Base-by-base conservation (phyloP, 345 rosid genomes). In the Viola odorata region DNA sequence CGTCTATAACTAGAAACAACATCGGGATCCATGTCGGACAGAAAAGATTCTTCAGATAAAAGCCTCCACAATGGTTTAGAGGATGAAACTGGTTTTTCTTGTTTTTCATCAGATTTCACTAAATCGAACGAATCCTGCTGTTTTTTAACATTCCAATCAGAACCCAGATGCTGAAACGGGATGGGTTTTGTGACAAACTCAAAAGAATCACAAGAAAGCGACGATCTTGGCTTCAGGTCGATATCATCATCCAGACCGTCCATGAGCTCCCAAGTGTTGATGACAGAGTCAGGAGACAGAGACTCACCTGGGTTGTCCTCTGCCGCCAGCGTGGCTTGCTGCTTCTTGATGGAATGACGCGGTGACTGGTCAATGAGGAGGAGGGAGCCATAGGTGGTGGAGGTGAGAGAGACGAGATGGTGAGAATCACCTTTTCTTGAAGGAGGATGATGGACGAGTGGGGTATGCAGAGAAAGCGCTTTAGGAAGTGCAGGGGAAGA, bases 241-340 rank as follows among this genome's bases (percentile, higher is more conserved):
- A 63, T 53, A 36, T 80, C 95, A 50, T 67, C 76, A 16, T 87
- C 91, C 7, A 89, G 84, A 17, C 98, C 98, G 65, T 91, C 92
- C 98, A 91, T 89, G 64, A 91, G 91, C 61, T 91, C 98, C 96
- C 96, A 91, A 9, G 96, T 83, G 80, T 91, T 91, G 54, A 91
- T 89, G 44, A 91, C 92, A 2, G 92, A 84, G 59, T 89, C 98
- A 14, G 92, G 92, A 45, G 91, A 86, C 36, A 54, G 44, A 12
- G 77, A 65, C 14, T 70, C 80, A 36, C 62, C 57, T 7, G 58
- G 62, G 62, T 64, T 55, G 2, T 53, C 73, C 37, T 65, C 9
- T 37, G 44, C 9, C 45, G n/a, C 8, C 6, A 6, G 63, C 14
- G 64, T 7, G 45, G 61, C 58, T 0, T 36, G 23, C 7, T 9